phyloP scores from a whole-genome alignment of 2,329 filamentous ascomycete genomes.

The Aspergillus ochraceus region DNA sequence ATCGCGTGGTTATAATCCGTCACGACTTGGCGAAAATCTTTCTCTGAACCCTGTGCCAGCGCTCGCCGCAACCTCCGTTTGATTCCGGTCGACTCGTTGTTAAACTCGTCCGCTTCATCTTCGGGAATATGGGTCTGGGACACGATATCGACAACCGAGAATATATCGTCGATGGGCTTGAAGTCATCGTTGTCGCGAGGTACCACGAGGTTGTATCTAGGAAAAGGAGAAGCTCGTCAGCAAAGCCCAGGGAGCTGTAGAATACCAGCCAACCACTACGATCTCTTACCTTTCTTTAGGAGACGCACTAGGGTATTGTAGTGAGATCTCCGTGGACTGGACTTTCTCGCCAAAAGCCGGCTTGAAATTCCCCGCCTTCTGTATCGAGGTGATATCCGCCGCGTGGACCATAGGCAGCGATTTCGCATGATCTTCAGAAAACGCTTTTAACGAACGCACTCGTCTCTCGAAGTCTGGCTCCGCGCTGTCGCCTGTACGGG shows the following conservation, averaged over 20 bases:
- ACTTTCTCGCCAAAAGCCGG: constrained; percentile 50
- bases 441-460: constrained; percentile 47
- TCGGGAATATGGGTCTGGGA: constrained; percentile 76
- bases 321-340: constrained; percentile 55
- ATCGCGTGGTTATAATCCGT: constrained; percentile 75
- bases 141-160: constrained; percentile 67
- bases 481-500: constrained; percentile 39
- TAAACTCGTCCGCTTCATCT: constrained; percentile 66
- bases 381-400: constrained; percentile 46
- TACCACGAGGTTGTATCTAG: constrained; percentile 70
- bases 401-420: constrained; percentile 51
- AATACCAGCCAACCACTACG: not conserved
- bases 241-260: not conserved
- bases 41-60: constrained; percentile 64
- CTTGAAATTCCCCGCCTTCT: constrained; percentile 51
- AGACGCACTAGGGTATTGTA: constrained; percentile 81
- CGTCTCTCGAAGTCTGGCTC: constrained; percentile 46
- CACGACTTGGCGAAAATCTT: constrained; percentile 72
- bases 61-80: constrained; percentile 76
- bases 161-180: constrained; percentile 65
- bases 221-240: constrained; percentile 22
- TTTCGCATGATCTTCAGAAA: constrained; percentile 40
- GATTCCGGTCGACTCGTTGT: constrained; percentile 71
- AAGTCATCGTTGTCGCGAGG: constrained; percentile 79
- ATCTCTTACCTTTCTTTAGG: constrained; percentile 62